Base-by-base conservation (phyloP, 257 asterid genomes). In the Galeopsis tetrahit region DNA sequence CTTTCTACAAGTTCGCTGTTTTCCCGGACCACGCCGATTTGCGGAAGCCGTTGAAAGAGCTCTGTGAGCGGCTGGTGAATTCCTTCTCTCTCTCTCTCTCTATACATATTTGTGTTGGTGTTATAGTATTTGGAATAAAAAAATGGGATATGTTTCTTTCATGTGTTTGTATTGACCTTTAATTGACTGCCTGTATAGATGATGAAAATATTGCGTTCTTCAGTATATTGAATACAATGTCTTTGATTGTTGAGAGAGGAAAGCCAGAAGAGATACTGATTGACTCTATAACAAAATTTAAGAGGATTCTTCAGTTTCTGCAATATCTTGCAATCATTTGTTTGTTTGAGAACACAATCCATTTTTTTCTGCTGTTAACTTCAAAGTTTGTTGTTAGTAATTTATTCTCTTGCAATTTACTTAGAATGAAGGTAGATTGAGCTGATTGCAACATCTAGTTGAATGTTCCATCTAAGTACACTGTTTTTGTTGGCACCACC, bases 1-100 rank as follows among this genome's bases (percentile, higher is more conserved):
- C 98, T 1, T 92, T 92, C 68, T 92, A 92, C 81, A 88, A 85
- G 79, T 92, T 92, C 60, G 96, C 96, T 46, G 84, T 84, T 84
- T 92, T 90, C 75, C 83, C 86, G 1, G 98, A 92, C 86, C 87
- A 88, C 74, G 90, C 90, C 36, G 88, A 86, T 72, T 68, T 90
- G 11, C 80, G 94, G 77, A 86, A 85, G 71, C 98, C 98, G 2
- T 74, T 90, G 81, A 92, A 92, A 71, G 82, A 82, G 76, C 94
- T 90, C 39, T 92, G 98, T 38, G 82, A 88, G 82, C 76, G 80
- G 48, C 85, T 88, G 96, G 96, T 90, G 88, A 56, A 38, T 52
- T 81, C 63, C 59, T 60, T 21, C 13, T 38, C 7, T 57, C 34
- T 63, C 3, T 31, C 9, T 28, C 4, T 14, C 10, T 65, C 51